Percentiles rank a stretch among this genome's conserved stretches.
phyloP scores from a whole-genome alignment of 164 flowering plant genomes.

The Aristolochia californica region DNA sequence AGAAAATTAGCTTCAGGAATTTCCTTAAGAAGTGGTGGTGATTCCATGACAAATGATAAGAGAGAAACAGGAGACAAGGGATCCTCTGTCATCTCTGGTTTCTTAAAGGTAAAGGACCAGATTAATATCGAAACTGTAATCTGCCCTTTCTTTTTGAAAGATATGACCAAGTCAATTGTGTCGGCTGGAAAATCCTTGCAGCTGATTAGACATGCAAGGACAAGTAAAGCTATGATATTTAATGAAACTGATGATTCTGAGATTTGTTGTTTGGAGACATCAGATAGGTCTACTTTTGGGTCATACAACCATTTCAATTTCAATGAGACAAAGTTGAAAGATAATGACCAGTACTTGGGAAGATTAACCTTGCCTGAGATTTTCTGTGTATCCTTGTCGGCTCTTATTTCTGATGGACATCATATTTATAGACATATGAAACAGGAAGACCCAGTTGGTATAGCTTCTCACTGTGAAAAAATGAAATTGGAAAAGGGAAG shows the following conservation, averaged over 20 bases:
- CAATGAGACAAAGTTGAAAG: constrained; percentile 4
- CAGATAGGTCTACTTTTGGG: background rate
- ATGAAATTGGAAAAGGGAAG: constrained; percentile 15
- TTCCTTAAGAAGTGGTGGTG: constrained; percentile 12
- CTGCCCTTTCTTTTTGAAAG: constrained; percentile 75
- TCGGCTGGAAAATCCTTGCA: constrained; percentile 97
- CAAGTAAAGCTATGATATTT: constrained; percentile 8
- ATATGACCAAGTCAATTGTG: constrained; percentile 60
- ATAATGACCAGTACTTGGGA: constrained; percentile 16
- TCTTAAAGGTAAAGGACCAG: constrained; percentile 32
- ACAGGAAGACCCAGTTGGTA: constrained; percentile 26
- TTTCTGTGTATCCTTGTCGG: constrained; percentile 66
- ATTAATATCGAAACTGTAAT: constrained; percentile 20
- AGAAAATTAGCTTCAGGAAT: constrained; percentile 20
- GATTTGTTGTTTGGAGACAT: constrained; percentile 13
- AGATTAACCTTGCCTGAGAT: constrained; percentile 75
- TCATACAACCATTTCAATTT: background rate
- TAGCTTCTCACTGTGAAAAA: constrained; percentile 11
- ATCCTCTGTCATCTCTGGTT: constrained; percentile 15
- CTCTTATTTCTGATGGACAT: constrained; percentile 69
- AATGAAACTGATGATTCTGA: constrained; percentile 12
- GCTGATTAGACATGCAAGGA: constrained; percentile 58
- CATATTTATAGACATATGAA: constrained; percentile 43
- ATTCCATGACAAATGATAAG: constrained; percentile 13
- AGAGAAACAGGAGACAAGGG: constrained; percentile 27